phyloP scores from a whole-genome alignment of 768 basidiomycete genomes.

The Russula earlei region DNA sequence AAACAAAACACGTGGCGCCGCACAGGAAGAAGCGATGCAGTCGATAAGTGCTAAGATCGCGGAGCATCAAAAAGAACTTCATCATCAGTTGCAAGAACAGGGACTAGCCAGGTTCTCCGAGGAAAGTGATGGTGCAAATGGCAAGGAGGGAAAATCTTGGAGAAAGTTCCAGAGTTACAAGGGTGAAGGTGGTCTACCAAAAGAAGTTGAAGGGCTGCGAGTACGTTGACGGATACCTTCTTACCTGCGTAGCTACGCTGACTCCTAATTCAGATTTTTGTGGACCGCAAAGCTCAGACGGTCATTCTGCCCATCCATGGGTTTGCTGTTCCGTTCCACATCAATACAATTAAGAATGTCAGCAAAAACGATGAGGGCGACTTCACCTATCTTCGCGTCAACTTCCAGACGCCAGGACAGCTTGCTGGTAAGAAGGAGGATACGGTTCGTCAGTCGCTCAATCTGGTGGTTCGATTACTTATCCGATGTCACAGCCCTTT shows the following conservation, averaged over 20 bases:
- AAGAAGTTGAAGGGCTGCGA: constrained; percentile 68
- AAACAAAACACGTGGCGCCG: constrained; percentile 83
- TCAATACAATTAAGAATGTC: constrained; percentile 96
- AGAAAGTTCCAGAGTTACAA: constrained; percentile 96
- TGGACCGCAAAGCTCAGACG: constrained; percentile 85
- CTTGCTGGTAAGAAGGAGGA: constrained; percentile 98
- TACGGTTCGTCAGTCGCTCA: constrained; percentile 42
- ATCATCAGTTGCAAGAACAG: constrained; percentile 61
- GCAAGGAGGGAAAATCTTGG: constrained; percentile 88
- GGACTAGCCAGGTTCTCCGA: constrained; percentile 81
- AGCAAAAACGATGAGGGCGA: constrained; percentile 97
- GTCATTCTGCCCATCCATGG: constrained; percentile 91
- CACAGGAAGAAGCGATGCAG: constrained; percentile 74
- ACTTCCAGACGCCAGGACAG: constrained; percentile 97
- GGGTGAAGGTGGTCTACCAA: constrained; percentile 82
- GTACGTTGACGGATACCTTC: constrained; percentile 40
- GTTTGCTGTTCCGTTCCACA: constrained; percentile 94
- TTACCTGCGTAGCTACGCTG: neutral
- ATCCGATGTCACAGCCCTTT: constrained; percentile 57
- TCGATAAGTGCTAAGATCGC: constrained; percentile 69
- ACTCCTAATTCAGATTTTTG: constrained; percentile 53
- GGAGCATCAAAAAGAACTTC: constrained; percentile 83
- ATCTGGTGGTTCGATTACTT: neutral
- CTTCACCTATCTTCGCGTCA: constrained; percentile 88
- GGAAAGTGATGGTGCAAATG: constrained; percentile 60